Evolutionary conservation across 2,329 filamentous ascomycete genomes (phyloP).

Genomic region (Penicillium rolfsii): DNA sequence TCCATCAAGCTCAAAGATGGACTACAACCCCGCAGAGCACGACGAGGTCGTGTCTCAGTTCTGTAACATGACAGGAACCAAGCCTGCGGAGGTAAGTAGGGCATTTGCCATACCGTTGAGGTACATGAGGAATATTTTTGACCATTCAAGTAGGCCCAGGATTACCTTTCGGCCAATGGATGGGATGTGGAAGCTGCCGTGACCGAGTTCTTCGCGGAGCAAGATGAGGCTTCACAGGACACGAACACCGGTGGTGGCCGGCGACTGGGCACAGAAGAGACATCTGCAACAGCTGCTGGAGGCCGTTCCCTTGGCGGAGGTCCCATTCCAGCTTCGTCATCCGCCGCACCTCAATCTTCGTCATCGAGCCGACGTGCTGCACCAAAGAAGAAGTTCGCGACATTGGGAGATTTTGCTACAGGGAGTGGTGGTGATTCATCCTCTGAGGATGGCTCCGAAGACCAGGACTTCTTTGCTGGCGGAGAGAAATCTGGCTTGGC

Average conservation of each 20-base stretch:
- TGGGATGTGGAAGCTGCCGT: constrained; percentile 70
- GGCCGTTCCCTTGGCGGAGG: constrained; percentile 41
- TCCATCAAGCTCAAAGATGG: constrained; percentile 34
- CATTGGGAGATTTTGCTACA: constrained; percentile 49
- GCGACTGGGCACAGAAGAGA: constrained; percentile 29
- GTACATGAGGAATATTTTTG: neutral
- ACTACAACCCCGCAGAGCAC: constrained; percentile 40
- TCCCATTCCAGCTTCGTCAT: constrained; percentile 35
- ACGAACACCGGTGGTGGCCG: constrained; percentile 33
- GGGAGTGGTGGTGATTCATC: constrained; percentile 44
- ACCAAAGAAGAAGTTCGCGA: constrained; percentile 53
- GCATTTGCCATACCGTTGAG: neutral
- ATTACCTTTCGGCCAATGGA: constrained; percentile 66
- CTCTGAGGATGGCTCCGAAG: constrained; percentile 58
- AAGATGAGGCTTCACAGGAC: constrained; percentile 45
- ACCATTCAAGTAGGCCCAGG: constrained; percentile 58
- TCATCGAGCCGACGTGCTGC: constrained; percentile 32
- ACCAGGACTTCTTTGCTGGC: constrained; percentile 64
- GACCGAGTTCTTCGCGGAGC: constrained; percentile 62
- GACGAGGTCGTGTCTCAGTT: constrained; percentile 57
- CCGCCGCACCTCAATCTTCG: constrained; percentile 36
- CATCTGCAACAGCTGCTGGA: constrained; percentile 26
- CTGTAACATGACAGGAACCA: constrained; percentile 58
- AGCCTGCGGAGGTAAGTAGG: constrained; percentile 51
- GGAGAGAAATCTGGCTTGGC: constrained; percentile 71